phyloP scores from a whole-genome alignment of 2,329 filamentous ascomycete species.

The Pseudocercospora vitis region DNA sequence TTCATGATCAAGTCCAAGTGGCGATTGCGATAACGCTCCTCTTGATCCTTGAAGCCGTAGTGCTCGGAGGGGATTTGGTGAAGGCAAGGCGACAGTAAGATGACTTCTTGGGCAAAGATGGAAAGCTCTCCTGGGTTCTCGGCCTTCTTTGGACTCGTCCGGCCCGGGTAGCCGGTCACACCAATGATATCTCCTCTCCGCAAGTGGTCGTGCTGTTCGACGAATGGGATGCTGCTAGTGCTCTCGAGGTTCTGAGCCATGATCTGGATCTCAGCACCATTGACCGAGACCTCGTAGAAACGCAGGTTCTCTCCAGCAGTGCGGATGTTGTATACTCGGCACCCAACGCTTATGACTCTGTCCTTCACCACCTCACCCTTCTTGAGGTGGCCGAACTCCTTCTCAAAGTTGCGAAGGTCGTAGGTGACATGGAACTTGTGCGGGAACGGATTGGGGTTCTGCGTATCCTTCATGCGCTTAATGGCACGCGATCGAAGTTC shows the following conservation, averaged over 20 bases:
- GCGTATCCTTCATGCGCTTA: conserved; percentile 70
- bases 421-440: conserved; percentile 91
- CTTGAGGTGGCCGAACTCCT: conserved; percentile 77
- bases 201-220: conserved; percentile 84
- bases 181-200: conserved; percentile 92
- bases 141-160: conserved; percentile 80
- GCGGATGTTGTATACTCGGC: conserved; percentile 86
- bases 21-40: conserved; percentile 87
- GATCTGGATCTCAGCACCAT: conserved; percentile 80
- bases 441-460: conserved; percentile 81
- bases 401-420: conserved; percentile 75
- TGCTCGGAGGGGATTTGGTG: conserved; percentile 87
- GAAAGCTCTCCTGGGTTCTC: conserved; percentile 78
- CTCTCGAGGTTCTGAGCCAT: conserved; percentile 86
- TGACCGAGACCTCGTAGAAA: conserved; percentile 83
- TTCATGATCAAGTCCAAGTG: conserved; percentile 98
- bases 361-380: conserved; percentile 81
- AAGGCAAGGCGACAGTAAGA: conserved; percentile 84
- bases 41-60: conserved; percentile 93
- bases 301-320: conserved; percentile 78
- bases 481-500: conserved; percentile 87
- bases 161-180: conserved; percentile 76
- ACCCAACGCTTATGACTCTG: conserved; percentile 73
- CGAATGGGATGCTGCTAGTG: conserved; percentile 69
- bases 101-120: conserved; percentile 84